These are phyloP conservation scores for Dothistroma septosporum DNA, from an alignment of 2,329 filamentous ascomycete species.

Conservation along the genomic window DNA sequence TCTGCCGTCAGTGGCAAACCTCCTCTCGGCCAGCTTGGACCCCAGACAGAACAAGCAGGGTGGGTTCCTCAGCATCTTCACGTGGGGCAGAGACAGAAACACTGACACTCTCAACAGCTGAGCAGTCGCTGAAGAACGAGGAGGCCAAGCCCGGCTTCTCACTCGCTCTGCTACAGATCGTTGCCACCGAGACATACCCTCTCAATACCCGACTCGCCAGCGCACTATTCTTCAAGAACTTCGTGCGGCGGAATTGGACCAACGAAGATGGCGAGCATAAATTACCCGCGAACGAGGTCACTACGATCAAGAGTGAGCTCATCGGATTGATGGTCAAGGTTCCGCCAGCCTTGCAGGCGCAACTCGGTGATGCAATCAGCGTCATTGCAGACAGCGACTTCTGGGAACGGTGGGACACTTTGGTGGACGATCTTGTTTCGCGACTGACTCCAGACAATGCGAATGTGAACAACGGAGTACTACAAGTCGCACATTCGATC, in stretches of 20 bases:
- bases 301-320: slow-evolving; percentile 87
- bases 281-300: slow-evolving; percentile 75
- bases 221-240: slow-evolving; percentile 97
- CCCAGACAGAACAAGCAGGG: slow-evolving; percentile 85
- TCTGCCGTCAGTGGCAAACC: slow-evolving; percentile 65
- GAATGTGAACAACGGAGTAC: slow-evolving; percentile 83
- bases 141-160: slow-evolving; percentile 85
- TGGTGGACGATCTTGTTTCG: slow-evolving; percentile 86
- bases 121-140: slow-evolving; percentile 71
- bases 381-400: slow-evolving; percentile 98
- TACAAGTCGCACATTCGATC: slow-evolving; percentile 97
- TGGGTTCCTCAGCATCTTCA: slow-evolving; percentile 42
- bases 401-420: slow-evolving; percentile 92
- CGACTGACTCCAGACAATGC: slow-evolving; percentile 78
- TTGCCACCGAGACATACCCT: slow-evolving; percentile 68
- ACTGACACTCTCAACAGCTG: slow-evolving; percentile 55
- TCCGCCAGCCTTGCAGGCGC: slow-evolving; percentile 79
- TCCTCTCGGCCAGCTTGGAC: slow-evolving; percentile 88
- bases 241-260: slow-evolving; percentile 89
- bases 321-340: slow-evolving; percentile 96
- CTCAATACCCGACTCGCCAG: slow-evolving; percentile 78
- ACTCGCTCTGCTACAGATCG: slow-evolving; percentile 78
- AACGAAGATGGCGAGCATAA: slow-evolving; percentile 95
- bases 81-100: slow-evolving; percentile 1
- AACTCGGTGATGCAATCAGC: slow-evolving; percentile 94